Conservation (phyloP, 2,329 filamentous ascomycete species). For the Chalaropsis ovoidea region DNA sequence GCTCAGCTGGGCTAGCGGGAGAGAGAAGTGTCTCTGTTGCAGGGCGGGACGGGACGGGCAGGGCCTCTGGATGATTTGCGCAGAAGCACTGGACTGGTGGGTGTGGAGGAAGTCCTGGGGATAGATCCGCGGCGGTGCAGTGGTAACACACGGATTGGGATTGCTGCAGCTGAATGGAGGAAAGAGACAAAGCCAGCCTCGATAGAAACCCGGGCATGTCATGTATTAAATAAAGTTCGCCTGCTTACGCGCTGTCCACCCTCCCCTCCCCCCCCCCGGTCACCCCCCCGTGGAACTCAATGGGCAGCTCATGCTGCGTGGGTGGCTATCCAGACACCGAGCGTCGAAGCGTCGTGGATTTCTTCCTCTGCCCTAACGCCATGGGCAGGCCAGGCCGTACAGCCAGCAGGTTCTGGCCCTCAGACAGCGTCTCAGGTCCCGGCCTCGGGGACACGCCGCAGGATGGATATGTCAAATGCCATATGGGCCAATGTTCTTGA, state of each 20-base stretch:
- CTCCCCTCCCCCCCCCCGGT: neutral
- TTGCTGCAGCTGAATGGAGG: neutral
- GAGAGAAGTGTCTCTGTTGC: no score
- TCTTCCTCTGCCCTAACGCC: neutral
- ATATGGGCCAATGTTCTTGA: conserved; percentile 2
- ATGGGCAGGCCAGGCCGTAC: neutral
- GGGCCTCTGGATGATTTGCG: no score
- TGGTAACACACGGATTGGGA: neutral
- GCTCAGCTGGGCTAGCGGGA: neutral
- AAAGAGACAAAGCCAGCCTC: neutral
- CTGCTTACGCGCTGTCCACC: conserved; percentile 1
- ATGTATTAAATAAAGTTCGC: neutral
- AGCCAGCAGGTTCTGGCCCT: neutral
- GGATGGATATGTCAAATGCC: neutral
- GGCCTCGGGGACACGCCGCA: neutral
- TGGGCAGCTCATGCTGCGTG: neutral
- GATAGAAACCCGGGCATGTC: neutral
- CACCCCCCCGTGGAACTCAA: neutral
- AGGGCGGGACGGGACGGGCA: no score
- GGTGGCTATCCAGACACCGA: conserved; percentile 7
- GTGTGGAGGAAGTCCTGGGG: no score
- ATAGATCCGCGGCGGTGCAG: no score
- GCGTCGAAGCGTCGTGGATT: neutral
- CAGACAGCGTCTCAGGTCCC: neutral
- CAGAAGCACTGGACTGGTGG: no score